A percentile compares a stretch with the other conserved stretches of the same genome.
These are phyloP conservation scores for Acacia crassicarpa DNA, from an alignment of 306 rosid species.

Conservation along the genomic window DNA sequence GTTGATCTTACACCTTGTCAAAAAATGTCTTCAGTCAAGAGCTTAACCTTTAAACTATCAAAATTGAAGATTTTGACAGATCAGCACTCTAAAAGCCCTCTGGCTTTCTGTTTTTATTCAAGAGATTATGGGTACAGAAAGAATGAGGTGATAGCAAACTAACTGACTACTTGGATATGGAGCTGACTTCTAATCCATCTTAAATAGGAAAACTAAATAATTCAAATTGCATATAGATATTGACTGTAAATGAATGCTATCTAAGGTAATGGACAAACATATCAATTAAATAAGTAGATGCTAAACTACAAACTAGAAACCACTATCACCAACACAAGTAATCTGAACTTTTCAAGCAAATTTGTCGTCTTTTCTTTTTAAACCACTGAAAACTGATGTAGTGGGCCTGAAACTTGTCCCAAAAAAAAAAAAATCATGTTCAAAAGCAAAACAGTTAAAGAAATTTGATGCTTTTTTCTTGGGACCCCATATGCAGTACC, in stretches of 20 bases:
- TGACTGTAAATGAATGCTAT: background rate
- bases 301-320: background rate
- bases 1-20: background rate
- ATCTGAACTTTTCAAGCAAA: background rate
- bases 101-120: background rate
- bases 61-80: background rate
- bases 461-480: constrained; percentile 15
- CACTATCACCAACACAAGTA: background rate
- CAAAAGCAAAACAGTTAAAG: constrained; percentile 2
- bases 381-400: background rate
- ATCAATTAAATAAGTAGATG: background rate
- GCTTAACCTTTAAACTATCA: background rate
- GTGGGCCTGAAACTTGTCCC: background rate
- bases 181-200: background rate
- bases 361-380: background rate
- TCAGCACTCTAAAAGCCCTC: background rate
- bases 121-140: background rate
- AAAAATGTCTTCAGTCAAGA: background rate
- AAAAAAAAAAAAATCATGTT: constrained; percentile 7
- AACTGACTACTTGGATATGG: background rate
- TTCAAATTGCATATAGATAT: background rate
- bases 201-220: background rate
- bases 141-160: background rate
- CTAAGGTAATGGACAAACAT: background rate
- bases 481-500: constrained; percentile 58